Conservation (phyloP, 2,329 filamentous ascomycete genomes). For the Penicillium vulpinum region DNA sequence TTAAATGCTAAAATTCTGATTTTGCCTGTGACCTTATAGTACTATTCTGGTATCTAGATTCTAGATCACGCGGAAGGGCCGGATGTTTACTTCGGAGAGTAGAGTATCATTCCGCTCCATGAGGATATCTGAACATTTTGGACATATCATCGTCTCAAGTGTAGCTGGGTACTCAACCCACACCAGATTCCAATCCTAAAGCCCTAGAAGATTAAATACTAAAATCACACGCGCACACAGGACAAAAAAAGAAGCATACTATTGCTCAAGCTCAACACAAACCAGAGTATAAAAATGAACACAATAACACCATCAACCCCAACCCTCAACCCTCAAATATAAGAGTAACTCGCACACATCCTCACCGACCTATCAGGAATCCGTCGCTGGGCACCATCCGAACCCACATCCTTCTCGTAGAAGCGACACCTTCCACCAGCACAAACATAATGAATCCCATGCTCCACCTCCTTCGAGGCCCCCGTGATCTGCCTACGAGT, state of each 20-base stretch:
- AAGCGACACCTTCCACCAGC: slow-evolving; percentile 2
- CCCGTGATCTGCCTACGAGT: slow-evolving; percentile 7
- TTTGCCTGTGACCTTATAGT: background rate
- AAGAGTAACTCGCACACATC: background rate
- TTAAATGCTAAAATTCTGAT: slow-evolving; percentile 6
- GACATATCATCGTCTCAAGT: background rate
- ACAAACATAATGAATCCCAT: slow-evolving; percentile 13
- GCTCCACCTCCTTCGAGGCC: background rate
- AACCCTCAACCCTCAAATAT: background rate
- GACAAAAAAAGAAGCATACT: too few species aligned
- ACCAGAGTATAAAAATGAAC: background rate
- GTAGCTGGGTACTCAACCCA: background rate
- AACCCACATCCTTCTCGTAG: background rate
- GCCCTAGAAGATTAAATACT: background rate
- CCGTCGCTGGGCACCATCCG: background rate
- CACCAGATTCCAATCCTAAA: background rate
- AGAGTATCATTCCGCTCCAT: background rate
- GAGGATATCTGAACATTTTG: background rate
- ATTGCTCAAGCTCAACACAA: background rate
- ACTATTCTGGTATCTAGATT: background rate
- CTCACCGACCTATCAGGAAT: background rate
- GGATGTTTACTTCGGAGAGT: background rate
- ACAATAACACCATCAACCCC: background rate
- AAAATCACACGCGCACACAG: background rate
- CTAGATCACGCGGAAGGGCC: background rate